Evolutionary conservation across 2,329 filamentous ascomycete genomes (phyloP), one percentile per base, ranked within the genome.

Genomic region (Aspergillus ruber): DNA sequence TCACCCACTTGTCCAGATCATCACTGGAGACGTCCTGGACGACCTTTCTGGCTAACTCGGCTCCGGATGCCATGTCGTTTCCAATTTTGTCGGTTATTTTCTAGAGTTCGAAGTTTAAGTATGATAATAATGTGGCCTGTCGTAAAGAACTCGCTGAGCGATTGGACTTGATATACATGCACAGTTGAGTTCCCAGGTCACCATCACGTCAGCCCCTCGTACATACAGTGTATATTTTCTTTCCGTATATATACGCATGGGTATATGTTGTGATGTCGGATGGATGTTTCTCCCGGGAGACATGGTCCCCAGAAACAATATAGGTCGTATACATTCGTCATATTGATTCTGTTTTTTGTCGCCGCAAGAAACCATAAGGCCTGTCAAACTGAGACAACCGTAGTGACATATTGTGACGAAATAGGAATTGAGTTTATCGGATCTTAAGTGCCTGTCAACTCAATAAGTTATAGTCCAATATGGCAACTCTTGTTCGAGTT

Each of bases 1-100:
- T 42, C 12, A 47, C 41, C 41, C 46, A 47, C 9, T 25, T 29
- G 17, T 44, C 46, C 35, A 47, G 40, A 12, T 44, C 41, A n/a
- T 39, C n/a, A 32, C 17, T 18, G 6, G 46, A 47, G 39, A 47
- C n/a, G 9, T 47, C 46, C n/a, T 32, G 25, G 20, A 44, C 39
- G 46, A 40, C 10, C 5, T 33, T 33, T 33, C 41, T 36, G 21
- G 46, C 41, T 10, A 23, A n/a, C 10, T 47, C 41, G 17, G 25
- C 4, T 4, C 27, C 13, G 23, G 13, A 10, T 21, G 46, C 38
- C 46, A 43, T 43, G 6, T 29, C 20, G 15, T n/a, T 39, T 21
- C 15, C n/a, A 39, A 29, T 29, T 29, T 29, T 29, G 25, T 29
- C 25, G 25, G 25, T 12, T 29, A 6, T 10, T 29, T 12, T 29